Conservation (phyloP, 78 protist genomes). For the Dictyostelium brefeldianum region DNA sequence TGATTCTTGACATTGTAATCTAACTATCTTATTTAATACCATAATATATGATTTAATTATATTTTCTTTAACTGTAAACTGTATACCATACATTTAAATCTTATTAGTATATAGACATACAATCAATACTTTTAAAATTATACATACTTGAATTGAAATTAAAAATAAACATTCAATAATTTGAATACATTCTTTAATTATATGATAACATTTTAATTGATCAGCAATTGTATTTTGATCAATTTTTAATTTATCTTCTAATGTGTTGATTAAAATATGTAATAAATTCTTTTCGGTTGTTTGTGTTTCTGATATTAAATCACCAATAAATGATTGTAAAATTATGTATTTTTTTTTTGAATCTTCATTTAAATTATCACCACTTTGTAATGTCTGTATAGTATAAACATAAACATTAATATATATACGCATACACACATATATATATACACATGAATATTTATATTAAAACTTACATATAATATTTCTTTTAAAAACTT, state of each 20-base stretch:
- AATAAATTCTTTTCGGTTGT: slow-evolving; percentile 2
- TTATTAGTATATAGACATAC: not conserved
- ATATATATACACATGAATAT: no score
- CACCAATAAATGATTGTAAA: slow-evolving; percentile 46
- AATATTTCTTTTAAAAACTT: slow-evolving; percentile 42
- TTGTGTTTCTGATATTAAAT: slow-evolving; percentile 20
- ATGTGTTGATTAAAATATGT: not conserved
- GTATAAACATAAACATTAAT: no score
- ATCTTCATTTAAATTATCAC: slow-evolving; percentile 13
- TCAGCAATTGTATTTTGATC: slow-evolving; percentile 24
- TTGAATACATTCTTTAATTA: slow-evolving; percentile 38
- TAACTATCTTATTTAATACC: slow-evolving; percentile 10
- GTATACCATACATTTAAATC: no score
- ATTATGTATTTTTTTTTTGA: slow-evolving; percentile 1
- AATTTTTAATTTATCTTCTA: slow-evolving; percentile 33
- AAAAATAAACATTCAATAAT: slow-evolving; percentile 50
- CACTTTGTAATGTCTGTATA: not conserved
- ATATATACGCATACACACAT: no score
- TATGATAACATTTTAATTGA: slow-evolving; percentile 22
- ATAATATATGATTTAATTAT: slow-evolving; percentile 11
- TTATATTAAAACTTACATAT: slow-evolving; percentile 18
- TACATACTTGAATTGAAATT: slow-evolving; percentile 49
- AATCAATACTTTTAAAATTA: not conserved
- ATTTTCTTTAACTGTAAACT: slow-evolving; percentile 46
- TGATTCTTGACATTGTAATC: not conserved